phyloP scores from a whole-genome alignment of 441 rosid species.

The Lepidium campestre region DNA sequence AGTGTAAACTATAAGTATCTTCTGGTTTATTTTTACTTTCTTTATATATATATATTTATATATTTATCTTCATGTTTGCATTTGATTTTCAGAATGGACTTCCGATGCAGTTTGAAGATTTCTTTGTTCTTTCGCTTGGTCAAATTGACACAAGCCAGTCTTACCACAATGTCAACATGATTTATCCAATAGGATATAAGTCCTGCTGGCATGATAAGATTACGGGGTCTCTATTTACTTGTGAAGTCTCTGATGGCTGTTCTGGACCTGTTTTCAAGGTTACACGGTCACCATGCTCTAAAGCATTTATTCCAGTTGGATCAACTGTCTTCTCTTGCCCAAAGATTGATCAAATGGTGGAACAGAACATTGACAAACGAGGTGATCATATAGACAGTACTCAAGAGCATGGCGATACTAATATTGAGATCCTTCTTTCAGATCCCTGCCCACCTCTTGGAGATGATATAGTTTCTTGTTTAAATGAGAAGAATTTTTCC shows the following conservation, averaged over 20 bases:
- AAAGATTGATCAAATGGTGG: constrained; percentile 30
- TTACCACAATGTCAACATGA: constrained; percentile 62
- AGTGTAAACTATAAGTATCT: constrained; percentile 26
- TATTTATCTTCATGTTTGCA: constrained; percentile 2
- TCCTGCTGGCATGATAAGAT: constrained; percentile 98
- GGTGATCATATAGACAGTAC: constrained; percentile 17
- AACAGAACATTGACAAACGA: constrained; percentile 34
- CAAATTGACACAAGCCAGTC: constrained; percentile 73
- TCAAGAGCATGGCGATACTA: constrained; percentile 39
- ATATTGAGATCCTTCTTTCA: constrained; percentile 58
- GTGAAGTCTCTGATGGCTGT: constrained; percentile 88
- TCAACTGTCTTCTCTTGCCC: constrained; percentile 54
- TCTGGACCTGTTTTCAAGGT: constrained; percentile 89
- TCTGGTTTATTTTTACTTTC: background rate
- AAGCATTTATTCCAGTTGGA: constrained; percentile 51
- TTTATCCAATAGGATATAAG: constrained; percentile 83
- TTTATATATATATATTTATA: background rate
- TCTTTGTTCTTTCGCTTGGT: constrained; percentile 84
- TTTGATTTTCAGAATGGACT: constrained; percentile 64
- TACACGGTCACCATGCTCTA: constrained; percentile 77
- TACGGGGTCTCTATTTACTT: constrained; percentile 79
- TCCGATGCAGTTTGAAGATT: constrained; percentile 92
- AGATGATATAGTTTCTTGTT: constrained; percentile 63
- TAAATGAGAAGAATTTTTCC: constrained; percentile 29
- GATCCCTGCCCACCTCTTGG: constrained; percentile 63